Conservation (phyloP, 2,329 filamentous ascomycete species). For the Leptoxyphium fumago region DNA sequence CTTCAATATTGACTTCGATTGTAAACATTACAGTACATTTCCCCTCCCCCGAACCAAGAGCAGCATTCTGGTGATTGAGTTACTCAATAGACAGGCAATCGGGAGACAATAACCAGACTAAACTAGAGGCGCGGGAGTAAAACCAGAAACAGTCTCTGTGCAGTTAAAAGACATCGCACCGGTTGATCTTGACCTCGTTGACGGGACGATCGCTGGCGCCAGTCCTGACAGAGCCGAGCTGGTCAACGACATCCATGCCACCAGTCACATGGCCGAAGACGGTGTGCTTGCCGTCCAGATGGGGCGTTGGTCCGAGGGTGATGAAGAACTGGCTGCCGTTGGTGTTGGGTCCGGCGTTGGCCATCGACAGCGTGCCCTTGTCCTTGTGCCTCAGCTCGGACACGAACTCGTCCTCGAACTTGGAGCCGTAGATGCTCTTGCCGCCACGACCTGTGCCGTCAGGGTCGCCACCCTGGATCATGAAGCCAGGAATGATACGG, state of each 20-base stretch:
- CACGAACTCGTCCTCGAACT: constrained; percentile 90
- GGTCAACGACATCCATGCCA: constrained; percentile 78
- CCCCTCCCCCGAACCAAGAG: no score
- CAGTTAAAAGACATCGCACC: constrained; percentile 10
- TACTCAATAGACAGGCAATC: no score
- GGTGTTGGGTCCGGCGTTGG: constrained; percentile 79
- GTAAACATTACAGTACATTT: no score
- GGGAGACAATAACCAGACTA: no score
- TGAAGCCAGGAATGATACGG: constrained; percentile 65
- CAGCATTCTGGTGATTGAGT: no score
- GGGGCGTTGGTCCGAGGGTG: constrained; percentile 53
- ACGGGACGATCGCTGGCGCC: constrained; percentile 63
- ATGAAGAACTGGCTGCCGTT: constrained; percentile 98
- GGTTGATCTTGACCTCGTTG: constrained; percentile 61
- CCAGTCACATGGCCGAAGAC: constrained; percentile 84
- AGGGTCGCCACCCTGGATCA: constrained; percentile 57
- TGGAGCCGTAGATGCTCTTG: constrained; percentile 65
- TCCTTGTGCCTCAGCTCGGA: constrained; percentile 55
- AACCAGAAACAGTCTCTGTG: no score
- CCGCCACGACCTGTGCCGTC: constrained; percentile 43
- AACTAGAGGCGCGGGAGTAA: no score
- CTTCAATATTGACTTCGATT: no score
- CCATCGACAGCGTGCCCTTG: constrained; percentile 80
- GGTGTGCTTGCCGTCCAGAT: constrained; percentile 84
- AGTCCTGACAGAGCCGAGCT: constrained; percentile 79